Base-by-base conservation (phyloP, 139 green algal species). In the Marvania coccoides region DNA sequence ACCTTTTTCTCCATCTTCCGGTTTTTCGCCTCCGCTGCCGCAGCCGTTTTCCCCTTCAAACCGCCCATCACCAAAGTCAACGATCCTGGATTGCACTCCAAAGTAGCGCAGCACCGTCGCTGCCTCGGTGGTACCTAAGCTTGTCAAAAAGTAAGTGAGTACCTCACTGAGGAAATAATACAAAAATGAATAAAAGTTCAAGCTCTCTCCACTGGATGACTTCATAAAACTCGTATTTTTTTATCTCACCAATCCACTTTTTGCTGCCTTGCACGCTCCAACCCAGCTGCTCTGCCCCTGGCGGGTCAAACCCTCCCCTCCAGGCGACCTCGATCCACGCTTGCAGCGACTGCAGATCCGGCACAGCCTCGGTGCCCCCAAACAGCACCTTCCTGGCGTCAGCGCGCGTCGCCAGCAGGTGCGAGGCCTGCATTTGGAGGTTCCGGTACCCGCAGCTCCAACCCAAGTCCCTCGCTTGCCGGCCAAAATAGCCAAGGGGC, bases 201-300 rank as follows among this genome's bases (percentile, higher is more conserved):
- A n/a, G n/a, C n/a, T n/a, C n/a, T n/a, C n/a, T n/a, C n/a, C n/a
- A n/a, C n/a, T n/a, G n/a, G n/a, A n/a, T n/a, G n/a, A n/a, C n/a
- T n/a, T n/a, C n/a, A n/a, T n/a, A n/a, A n/a, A n/a, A n/a, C n/a
- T n/a, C n/a, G n/a, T n/a, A n/a, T n/a, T n/a, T n/a, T n/a, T n/a
- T n/a, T n/a, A n/a, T n/a, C n/a, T n/a, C n/a, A n/a, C 88, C 88
- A 3, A 95, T 87, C 87, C 87, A 94, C 67, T 85, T 88, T 37
- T 35, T 65, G 57, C 51, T 77, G 47, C 80, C 71, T 64, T 87
- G 81, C 34, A 84, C 66, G 0, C 13, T 29, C 8, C 73, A 55
- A 4, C 72, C 84, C 58, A 90, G 61, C 55, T 81, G 80, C 33
- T 87, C 74, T 6, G 55, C 60, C 6, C 85, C 85, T 19, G 61